These are phyloP conservation scores for Pythium rishiriense DNA, from an alignment of 352 stramenopile genomes.

Conservation along the genomic window DNA sequence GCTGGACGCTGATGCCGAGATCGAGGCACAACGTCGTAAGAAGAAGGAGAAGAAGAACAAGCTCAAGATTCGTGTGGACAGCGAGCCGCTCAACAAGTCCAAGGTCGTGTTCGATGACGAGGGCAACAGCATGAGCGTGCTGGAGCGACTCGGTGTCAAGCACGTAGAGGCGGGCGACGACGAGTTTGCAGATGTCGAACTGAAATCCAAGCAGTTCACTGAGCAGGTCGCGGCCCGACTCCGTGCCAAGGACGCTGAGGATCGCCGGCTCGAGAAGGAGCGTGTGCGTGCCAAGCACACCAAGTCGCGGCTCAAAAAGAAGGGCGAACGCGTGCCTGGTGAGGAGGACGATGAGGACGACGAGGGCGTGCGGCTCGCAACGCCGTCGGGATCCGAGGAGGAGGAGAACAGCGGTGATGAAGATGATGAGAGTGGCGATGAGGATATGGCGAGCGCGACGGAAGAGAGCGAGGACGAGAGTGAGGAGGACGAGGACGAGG, in stretches of 20 bases:
- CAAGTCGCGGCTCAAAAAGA: conserved; percentile 85
- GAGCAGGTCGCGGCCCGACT: conserved; percentile 68
- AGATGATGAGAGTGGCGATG: conserved; percentile 31
- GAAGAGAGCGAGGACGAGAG: conserved; percentile 30
- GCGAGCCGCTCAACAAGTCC: conserved; percentile 57
- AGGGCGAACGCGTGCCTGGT: conserved; percentile 52
- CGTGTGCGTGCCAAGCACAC: conserved; percentile 88
- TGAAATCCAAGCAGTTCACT: conserved; percentile 61
- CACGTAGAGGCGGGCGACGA: conserved; percentile 29
- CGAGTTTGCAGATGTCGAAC: conserved; percentile 67
- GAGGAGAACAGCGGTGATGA: conserved; percentile 31
- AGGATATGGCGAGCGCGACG: conserved; percentile 36
- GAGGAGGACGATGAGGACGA: conserved; percentile 33
- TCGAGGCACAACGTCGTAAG: conserved; percentile 70
- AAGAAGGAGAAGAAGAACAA: conserved; percentile 88
- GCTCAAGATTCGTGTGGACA: conserved; percentile 78
- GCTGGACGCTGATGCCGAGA: conserved; percentile 35
- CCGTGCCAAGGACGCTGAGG: conserved; percentile 76
- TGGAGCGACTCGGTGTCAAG: conserved; percentile 60
- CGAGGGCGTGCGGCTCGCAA: conserved; percentile 27
- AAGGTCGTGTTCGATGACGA: conserved; percentile 96
- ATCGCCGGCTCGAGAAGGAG: conserved; percentile 83
- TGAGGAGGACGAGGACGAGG: conserved; percentile 25
- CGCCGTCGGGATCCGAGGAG: conserved; percentile 29
- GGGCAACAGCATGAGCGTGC: conserved; percentile 73